Percentiles rank a stretch among this genome's conserved stretches.
These are phyloP conservation scores for Suhomyces maxii DNA, from an alignment of 1,139 yeast species.

Conservation along the genomic window DNA sequence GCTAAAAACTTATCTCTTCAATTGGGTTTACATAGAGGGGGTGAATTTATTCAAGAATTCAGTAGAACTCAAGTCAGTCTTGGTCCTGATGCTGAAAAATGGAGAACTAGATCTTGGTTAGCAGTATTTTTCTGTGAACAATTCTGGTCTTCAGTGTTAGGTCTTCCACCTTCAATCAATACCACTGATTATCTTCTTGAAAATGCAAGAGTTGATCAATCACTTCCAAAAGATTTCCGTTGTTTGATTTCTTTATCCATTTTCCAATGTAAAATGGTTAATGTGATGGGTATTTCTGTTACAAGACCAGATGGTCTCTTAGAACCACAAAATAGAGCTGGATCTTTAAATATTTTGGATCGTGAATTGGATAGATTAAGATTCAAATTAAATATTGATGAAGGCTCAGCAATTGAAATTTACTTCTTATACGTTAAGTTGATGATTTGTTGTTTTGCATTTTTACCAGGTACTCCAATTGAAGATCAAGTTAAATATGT, in stretches of 20 bases:
- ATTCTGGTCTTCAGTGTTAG: constrained; percentile 86
- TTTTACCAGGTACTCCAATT: constrained; percentile 85
- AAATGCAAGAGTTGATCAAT: constrained; percentile 67
- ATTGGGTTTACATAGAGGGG: constrained; percentile 89
- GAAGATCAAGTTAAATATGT: constrained; percentile 87
- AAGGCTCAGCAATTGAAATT: constrained; percentile 68
- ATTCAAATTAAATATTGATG: constrained; percentile 61
- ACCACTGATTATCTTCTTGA: constrained; percentile 84
- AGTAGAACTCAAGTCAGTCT: constrained; percentile 85
- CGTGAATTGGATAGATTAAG: constrained; percentile 74
- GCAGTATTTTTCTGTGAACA: constrained; percentile 87
- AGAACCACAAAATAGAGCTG: constrained; percentile 82
- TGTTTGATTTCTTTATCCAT: constrained; percentile 73
- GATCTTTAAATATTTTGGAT: constrained; percentile 71
- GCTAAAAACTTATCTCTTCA: constrained; percentile 86
- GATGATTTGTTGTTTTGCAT: constrained; percentile 87
- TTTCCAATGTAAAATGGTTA: constrained; percentile 81
- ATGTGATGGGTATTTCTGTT: constrained; percentile 87
- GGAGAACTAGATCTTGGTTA: constrained; percentile 94
- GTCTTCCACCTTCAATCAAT: constrained; percentile 78
- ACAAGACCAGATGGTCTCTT: constrained; percentile 86
- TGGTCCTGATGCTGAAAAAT: constrained; percentile 84
- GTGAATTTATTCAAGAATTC: constrained; percentile 83
- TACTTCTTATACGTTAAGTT: constrained; percentile 76
- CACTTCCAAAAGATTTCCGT: constrained; percentile 70